Base-by-base conservation (phyloP, 176 grass and related monocot species). In the Tillandsia leiboldiana region DNA sequence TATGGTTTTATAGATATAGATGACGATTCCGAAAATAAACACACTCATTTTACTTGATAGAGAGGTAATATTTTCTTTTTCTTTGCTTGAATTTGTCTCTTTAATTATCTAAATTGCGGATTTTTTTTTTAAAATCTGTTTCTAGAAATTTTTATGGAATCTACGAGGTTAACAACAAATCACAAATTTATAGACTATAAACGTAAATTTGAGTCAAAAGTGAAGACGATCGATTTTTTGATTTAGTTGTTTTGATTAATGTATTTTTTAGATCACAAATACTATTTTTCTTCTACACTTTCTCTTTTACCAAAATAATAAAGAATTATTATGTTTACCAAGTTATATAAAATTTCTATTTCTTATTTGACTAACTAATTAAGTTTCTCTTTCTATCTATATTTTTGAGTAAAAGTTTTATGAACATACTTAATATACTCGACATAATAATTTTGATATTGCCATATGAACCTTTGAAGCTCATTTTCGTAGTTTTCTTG, bases 11-110 rank as follows among this genome's bases (percentile, higher is more conserved):
- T 75, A 96, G 92, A 83, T 92, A 20, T 20, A 20, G 20, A 20
- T 20, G 85, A 88, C 81, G 23, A 71, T 82, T 78, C 83, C 88
- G 2, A 88, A 96, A 72, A 96, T 96, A 82, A 86, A 96, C 76
- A 96, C 92, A 26, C 73, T 96, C 66, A 86, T 96, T 87, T 80
- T 96, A 66, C 61, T 96, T 66, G 92, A 96, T 52, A 84, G 92
- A 86, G 92, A 96, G 85, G 92, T 96, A 89, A 33, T 26, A 63
- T 58, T 48, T 69, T 53, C 9, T 48, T 29, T 56, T 56, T 22
- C 7, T 56, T 72, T 76, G 18, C 66, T 50, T 78, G 48, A 18
- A 53, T 50, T 20, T 20, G 8, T 0, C 47, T 9, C 70, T 84
- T 75, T 12, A 73, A 9, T 73, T 71, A 13, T 66, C 12, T 69